Evolutionary conservation across 129 eudicot species (phyloP), one percentile per base, ranked within the genome.

Genomic region (Tanacetum coccineum): DNA sequence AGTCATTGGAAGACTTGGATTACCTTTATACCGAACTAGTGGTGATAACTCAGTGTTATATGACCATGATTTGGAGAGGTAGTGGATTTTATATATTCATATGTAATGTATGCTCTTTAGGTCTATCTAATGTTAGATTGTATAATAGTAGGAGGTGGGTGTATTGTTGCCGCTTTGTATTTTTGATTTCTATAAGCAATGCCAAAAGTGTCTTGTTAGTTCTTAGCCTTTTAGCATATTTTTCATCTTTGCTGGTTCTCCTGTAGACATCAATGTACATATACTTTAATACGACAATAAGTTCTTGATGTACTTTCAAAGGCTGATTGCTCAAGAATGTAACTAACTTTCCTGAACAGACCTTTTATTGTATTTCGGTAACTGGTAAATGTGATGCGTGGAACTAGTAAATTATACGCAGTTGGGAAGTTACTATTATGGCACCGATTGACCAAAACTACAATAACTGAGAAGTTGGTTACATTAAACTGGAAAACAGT

Each of bases 31-130:
- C 62, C 87, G 99, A 36, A 94, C 99, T 3, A 94, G 99, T 70
- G 99, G 97, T 19, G 99, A 94, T 80, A 87, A 94, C 84, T 94
- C 99, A 21, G 97, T 94, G 64, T 76, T 94, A 52, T 94, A 94
- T 79, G 99, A 94, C 78, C 99, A 94, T 84, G 99, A 94, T 74
- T 78, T 94, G 80, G 99, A 94, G 78, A 89, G 99, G 99, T 94
- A 62, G 67, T 26, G 26, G 3, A 26, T 15, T 69, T 40, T 36
- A 48, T 17, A 20, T 7, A 42, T 51, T 62, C 2, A 59, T 32
- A 46, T 28, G 19, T 56, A 20, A 15, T 42, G 8, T 56, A 48
- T 67, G 51, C 39, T 58, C 5, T 18, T n/a, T 74, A 20, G 40
- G 50, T 68, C 36, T 42, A 36, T 48, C 7, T 66, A 40, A 11